Conservation (phyloP, 441 rosid genomes). For the Breynia disticha region DNA sequence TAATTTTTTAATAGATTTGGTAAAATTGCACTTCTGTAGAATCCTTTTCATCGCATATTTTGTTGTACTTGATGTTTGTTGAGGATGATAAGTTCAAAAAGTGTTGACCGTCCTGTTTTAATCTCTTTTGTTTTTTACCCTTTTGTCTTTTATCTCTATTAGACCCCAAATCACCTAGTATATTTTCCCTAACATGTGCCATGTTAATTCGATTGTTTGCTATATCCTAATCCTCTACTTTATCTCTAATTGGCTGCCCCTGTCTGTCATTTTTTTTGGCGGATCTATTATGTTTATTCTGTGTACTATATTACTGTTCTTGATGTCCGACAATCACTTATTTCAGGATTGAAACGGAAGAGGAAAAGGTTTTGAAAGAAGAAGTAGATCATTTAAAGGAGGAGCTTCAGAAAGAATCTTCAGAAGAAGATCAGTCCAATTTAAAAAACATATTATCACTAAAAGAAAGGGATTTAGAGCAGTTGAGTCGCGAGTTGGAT, state of each 20-base stretch:
- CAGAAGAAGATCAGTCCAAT: slow-evolving; percentile 28
- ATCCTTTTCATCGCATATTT: no score
- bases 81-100: no score
- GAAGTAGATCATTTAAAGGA: slow-evolving; percentile 49
- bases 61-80: no score
- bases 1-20: no score
- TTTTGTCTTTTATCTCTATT: no score
- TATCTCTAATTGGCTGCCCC: background rate
- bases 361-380: slow-evolving; percentile 64
- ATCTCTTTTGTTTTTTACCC: no score
- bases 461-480: slow-evolving; percentile 63
- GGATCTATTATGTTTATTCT: slow-evolving; percentile 2
- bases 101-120: no score
- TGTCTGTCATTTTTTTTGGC: slow-evolving; percentile 2
- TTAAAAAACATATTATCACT: slow-evolving; percentile 31
- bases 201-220: background rate
- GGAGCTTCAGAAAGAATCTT: slow-evolving; percentile 35
- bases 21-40: no score
- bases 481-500: slow-evolving; percentile 55
- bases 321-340: slow-evolving; percentile 11
- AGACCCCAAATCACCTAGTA: no score
- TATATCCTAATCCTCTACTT: background rate
- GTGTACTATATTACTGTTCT: background rate
- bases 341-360: slow-evolving; percentile 80
- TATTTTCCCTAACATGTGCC: background rate